Conservation (phyloP, 2,329 filamentous ascomycete genomes). For the Seiridium unicorne region DNA sequence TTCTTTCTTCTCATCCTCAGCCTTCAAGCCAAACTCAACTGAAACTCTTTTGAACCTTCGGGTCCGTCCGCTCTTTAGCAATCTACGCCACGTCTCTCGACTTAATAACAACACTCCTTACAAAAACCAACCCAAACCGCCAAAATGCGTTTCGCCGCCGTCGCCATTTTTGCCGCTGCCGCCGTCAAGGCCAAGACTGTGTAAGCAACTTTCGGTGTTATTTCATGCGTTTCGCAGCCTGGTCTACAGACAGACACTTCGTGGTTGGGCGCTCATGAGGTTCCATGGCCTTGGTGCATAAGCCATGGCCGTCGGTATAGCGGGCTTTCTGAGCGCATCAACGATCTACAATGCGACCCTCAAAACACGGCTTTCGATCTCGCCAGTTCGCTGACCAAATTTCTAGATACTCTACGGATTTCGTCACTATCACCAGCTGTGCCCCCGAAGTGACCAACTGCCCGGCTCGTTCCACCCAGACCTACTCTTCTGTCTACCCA, state of each 20-base stretch:
- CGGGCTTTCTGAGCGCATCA: not conserved
- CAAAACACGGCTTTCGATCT: too few species aligned
- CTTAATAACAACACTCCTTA: slow-evolving; percentile 28
- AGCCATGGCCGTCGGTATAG: not conserved
- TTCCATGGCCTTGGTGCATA: not conserved
- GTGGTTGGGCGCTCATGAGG: not conserved
- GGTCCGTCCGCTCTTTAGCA: slow-evolving; percentile 47
- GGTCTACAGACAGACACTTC: not conserved
- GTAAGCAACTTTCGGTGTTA: slow-evolving; percentile 28
- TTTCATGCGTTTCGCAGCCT: not conserved
- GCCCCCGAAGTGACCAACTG: slow-evolving; percentile 61
- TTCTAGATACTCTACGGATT: slow-evolving; percentile 55
- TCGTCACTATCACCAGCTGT: slow-evolving; percentile 62
- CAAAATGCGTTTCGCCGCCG: slow-evolving; percentile 64
- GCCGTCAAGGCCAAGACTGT: slow-evolving; percentile 45
- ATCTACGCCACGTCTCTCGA: slow-evolving; percentile 27
- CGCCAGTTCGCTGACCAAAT: too few species aligned
- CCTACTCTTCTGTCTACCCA: slow-evolving; percentile 30
- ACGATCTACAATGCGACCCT: too few species aligned
- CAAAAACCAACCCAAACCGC: slow-evolving; percentile 25
- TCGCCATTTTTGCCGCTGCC: slow-evolving; percentile 48
- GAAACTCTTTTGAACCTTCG: slow-evolving; percentile 51
- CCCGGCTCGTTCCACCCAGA: slow-evolving; percentile 42
- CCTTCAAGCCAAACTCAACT: slow-evolving; percentile 41
- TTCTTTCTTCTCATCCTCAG: slow-evolving; percentile 35